phyloP scores from a whole-genome alignment of 2,329 filamentous ascomycete species.

The Calonectria fujianensis region DNA sequence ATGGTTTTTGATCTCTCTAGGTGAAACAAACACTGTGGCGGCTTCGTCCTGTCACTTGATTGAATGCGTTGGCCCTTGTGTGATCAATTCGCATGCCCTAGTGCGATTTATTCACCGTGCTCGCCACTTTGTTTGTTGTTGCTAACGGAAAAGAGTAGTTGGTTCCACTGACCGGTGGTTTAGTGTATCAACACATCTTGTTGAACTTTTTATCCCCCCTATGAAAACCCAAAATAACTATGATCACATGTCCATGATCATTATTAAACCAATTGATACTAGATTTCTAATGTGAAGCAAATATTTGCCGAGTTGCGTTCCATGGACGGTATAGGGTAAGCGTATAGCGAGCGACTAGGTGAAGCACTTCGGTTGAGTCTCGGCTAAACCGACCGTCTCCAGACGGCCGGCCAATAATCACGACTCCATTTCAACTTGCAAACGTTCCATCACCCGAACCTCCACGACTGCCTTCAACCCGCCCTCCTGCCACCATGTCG shows the following conservation, averaged over 20 bases:
- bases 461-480: constrained; percentile 50
- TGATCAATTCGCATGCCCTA: background rate
- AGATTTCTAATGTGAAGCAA: background rate
- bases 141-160: constrained; percentile 18
- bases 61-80: background rate
- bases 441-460: constrained; percentile 53
- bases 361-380: constrained; percentile 49
- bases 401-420: constrained; percentile 52
- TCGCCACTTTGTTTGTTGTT: background rate
- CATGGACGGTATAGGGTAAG: constrained; percentile 46
- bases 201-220: background rate
- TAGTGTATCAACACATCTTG: background rate
- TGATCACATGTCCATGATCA: background rate
- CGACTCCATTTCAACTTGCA: constrained; percentile 56
- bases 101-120: background rate
- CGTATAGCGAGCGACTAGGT: background rate
- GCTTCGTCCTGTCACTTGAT: background rate
- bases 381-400: constrained; percentile 50
- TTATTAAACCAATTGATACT: background rate
- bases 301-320: background rate
- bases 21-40: background rate
- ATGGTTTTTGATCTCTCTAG: background rate
- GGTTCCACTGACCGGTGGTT: background rate
- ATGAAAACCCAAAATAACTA: background rate
- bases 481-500: constrained; percentile 70